A percentile compares a stretch with the other conserved stretches of the same genome.
Conservation (phyloP, 495 filamentous ascomycete genomes). For the Penicillium mononematosum region DNA sequence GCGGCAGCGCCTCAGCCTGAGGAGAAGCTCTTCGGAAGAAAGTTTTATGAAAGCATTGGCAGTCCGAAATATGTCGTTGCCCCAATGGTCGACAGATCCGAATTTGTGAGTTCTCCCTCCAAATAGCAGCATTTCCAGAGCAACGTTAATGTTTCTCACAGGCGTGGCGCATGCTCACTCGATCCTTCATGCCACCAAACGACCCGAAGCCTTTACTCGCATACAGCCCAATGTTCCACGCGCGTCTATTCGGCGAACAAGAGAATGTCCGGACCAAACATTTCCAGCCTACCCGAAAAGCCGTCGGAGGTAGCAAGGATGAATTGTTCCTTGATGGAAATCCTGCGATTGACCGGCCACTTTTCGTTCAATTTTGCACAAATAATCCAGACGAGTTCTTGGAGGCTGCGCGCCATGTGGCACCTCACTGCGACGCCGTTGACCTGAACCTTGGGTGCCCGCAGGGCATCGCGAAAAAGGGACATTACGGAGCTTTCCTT, state of each 20-base stretch:
- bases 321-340: conserved; percentile 78
- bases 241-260: conserved; percentile 75
- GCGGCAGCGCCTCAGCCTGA: conserved; percentile 24
- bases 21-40: conserved; percentile 72
- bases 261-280: conserved; percentile 69
- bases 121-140: conserved; percentile 5
- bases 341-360: conserved; percentile 74
- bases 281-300: conserved; percentile 66
- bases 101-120: conserved; percentile 68
- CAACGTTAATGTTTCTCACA: conserved; percentile 35
- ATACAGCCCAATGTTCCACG: conserved; percentile 95
- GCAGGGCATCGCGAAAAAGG: conserved; percentile 87
- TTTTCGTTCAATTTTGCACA: conserved; percentile 96
- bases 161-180: conserved; percentile 94
- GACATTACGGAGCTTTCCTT: conserved; percentile 89
- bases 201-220: conserved; percentile 62
- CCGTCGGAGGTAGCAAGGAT: conserved; percentile 31
- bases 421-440: conserved; percentile 87
- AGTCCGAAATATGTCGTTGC: conserved; percentile 87
- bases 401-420: conserved; percentile 69
- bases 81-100: conserved; percentile 97
- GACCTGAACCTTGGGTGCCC: conserved; percentile 98
- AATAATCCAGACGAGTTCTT: conserved; percentile 80
- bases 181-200: conserved; percentile 75
- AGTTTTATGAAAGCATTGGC: conserved; percentile 91